Evolutionary conservation across 495 filamentous ascomycete species (phyloP).

Genomic region (Talaromyces proteolyticus): DNA sequence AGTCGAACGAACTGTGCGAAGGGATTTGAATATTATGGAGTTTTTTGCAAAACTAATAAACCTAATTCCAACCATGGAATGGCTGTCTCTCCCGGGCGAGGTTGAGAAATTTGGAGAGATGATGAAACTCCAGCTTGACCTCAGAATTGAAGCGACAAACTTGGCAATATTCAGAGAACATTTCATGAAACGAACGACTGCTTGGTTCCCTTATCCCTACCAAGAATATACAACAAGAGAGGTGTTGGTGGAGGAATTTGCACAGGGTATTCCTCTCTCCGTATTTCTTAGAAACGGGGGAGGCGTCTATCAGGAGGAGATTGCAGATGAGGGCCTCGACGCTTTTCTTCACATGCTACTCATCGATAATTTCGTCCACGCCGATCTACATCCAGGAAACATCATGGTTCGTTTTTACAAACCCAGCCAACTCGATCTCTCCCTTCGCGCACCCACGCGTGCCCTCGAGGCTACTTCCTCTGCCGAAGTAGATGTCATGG

Average conservation of each 20-base stretch:
- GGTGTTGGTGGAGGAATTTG: slow-evolving; percentile 94
- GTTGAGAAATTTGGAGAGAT: slow-evolving; percentile 92
- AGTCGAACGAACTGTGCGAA: slow-evolving; percentile 80
- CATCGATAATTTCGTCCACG: slow-evolving; percentile 97
- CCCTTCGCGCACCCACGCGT: slow-evolving; percentile 45
- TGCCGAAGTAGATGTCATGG: slow-evolving; percentile 69
- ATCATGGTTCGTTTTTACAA: slow-evolving; percentile 99
- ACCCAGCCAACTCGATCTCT: slow-evolving; percentile 61
- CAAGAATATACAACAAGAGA: slow-evolving; percentile 83
- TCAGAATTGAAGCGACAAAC: slow-evolving; percentile 92
- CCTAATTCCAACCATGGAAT: slow-evolving; percentile 89
- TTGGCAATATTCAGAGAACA: slow-evolving; percentile 82
- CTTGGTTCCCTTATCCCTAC: slow-evolving; percentile 95
- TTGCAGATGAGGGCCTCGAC: slow-evolving; percentile 92
- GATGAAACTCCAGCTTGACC: slow-evolving; percentile 95
- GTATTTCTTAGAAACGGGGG: slow-evolving; percentile 88
- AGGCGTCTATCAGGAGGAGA: slow-evolving; percentile 87
- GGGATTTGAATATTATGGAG: slow-evolving; percentile 88
- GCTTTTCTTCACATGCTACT: slow-evolving; percentile 98
- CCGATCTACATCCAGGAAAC: slow-evolving; percentile 97
- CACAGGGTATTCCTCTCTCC: slow-evolving; percentile 84
- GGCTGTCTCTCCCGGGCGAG: slow-evolving; percentile 94
- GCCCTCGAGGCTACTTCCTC: slow-evolving; percentile 45
- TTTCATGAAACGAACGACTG: slow-evolving; percentile 83
- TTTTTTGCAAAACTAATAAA: slow-evolving; percentile 88